Evolutionary conservation across 768 basidiomycete species (phyloP).

Genomic region (Podaxis mareebaensis): DNA sequence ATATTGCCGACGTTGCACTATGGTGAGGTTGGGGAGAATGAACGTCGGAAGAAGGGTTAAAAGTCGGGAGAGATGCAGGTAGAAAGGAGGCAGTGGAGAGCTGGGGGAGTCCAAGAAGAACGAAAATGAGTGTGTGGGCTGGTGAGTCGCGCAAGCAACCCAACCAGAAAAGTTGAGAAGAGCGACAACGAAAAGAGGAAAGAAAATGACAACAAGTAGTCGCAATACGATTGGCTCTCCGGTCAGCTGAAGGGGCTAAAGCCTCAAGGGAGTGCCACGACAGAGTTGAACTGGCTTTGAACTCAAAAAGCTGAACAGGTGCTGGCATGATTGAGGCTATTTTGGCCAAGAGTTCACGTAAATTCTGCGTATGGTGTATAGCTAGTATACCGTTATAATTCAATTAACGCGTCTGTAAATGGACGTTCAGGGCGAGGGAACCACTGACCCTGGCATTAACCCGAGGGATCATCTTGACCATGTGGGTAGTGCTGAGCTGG

Average conservation of each 20-base stretch:
- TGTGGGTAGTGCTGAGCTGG: no score
- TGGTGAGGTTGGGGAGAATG: not conserved
- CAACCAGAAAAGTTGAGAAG: not conserved
- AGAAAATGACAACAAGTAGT: not conserved
- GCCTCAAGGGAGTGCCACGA: not conserved
- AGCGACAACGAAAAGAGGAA: not conserved
- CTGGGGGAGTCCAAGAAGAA: no score
- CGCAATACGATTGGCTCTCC: not conserved
- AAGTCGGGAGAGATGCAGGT: not conserved
- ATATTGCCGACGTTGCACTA: conserved; percentile 1
- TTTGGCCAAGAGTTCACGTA: not conserved
- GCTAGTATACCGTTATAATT: no score
- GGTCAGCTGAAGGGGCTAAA: not conserved
- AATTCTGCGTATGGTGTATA: not conserved
- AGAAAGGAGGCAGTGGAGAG: not conserved
- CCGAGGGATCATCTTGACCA: no score
- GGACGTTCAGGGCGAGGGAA: no score
- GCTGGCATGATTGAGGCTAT: not conserved
- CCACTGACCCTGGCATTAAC: no score
- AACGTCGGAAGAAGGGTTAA: not conserved
- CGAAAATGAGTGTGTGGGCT: not conserved
- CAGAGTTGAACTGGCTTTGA: not conserved
- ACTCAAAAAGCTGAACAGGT: not conserved
- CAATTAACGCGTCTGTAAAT: no score
- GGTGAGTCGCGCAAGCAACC: not conserved